Evolutionary conservation across 2,329 filamentous ascomycete species (phyloP), one percentile per base, ranked within the genome.

Genomic region (Diaporthe longicolla): DNA sequence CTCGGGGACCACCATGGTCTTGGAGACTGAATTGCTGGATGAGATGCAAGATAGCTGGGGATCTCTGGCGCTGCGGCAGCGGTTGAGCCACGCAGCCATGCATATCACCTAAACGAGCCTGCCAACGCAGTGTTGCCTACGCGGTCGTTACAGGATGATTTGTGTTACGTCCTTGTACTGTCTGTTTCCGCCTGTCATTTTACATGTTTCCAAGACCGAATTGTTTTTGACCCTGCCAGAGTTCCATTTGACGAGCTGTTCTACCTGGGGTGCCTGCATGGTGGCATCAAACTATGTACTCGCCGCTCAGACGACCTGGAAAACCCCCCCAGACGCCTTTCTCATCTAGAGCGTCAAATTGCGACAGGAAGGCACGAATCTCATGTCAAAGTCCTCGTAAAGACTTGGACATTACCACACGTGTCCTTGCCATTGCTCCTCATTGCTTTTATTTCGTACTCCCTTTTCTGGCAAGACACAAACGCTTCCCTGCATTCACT

Each of bases 371-470:
- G 19, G 26, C 6, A 43, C 17, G 40, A 43, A 19, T 43, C 4
- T 7, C 17, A 19, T 7, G 40, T 2, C 40, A 43, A 43, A 43
- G 40, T 43, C 15, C 40, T 43, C 40, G 40, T 43, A 43, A 43
- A 7, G 17, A 19, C 15, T 17, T 17, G 40, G 15, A 40, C 1
- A n/a, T 52, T 26, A 40, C n/a, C 40, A n/a, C 45, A 15, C 9
- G 4, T n/a, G 9, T 9, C 26, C 78, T 76, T 2, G 79, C 78
- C 69, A 68, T 73, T 65, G 70, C 69, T 75, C 70, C 66, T 35
- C 43, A 43, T 35, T 24, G 15, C 10, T 13, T 37, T 15, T 15
- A n/a, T 19, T 29, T 54, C 15, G 13, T 15, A 43, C 10, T 19
- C 13, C 26, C 9, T 21, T 70, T 17, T 50, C 19, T 19, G 10